These are phyloP conservation scores for Cerrena zonata DNA, from an alignment of 1,284 basidiomycete species.

Conservation along the genomic window DNA sequence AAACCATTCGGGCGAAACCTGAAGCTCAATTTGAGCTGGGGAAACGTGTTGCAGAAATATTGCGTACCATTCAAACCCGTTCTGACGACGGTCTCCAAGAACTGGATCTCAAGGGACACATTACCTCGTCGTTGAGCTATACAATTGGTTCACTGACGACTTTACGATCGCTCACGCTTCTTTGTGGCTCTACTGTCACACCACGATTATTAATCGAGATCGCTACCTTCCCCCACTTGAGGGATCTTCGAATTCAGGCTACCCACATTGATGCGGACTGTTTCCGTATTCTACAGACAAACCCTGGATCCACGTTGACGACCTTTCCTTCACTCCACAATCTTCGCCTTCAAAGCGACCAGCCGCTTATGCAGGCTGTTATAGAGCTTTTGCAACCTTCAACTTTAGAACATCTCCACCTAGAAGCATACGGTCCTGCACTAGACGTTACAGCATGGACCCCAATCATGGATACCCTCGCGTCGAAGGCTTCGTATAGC, in stretches of 20 bases:
- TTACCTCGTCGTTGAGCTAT: constrained; percentile 31
- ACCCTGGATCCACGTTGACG: not conserved
- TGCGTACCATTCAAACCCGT: constrained; percentile 7
- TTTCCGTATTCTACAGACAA: constrained; percentile 20
- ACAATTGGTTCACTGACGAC: constrained; percentile 33
- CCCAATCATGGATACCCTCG: constrained; percentile 34
- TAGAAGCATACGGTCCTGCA: constrained; percentile 29
- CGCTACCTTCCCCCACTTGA: constrained; percentile 37
- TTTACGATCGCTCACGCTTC: constrained; percentile 40
- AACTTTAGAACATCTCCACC: constrained; percentile 34
- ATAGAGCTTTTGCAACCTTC: constrained; percentile 31
- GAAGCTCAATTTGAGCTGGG: constrained; percentile 5
- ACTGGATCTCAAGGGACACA: constrained; percentile 44
- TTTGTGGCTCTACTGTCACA: constrained; percentile 37
- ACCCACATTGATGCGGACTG: constrained; percentile 34
- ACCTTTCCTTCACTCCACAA: constrained; percentile 39
- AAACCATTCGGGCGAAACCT: constrained; percentile 39
- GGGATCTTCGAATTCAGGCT: constrained; percentile 45
- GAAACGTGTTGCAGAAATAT: constrained; percentile 13
- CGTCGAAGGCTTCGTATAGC: constrained; percentile 29
- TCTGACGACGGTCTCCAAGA: constrained; percentile 29
- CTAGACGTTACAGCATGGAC: constrained; percentile 32
- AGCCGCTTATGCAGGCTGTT: constrained; percentile 26
- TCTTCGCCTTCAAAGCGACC: constrained; percentile 38
- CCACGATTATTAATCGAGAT: constrained; percentile 37